Conservation (phyloP, 306 rosid genomes). For the Citrullus colocynthis region DNA sequence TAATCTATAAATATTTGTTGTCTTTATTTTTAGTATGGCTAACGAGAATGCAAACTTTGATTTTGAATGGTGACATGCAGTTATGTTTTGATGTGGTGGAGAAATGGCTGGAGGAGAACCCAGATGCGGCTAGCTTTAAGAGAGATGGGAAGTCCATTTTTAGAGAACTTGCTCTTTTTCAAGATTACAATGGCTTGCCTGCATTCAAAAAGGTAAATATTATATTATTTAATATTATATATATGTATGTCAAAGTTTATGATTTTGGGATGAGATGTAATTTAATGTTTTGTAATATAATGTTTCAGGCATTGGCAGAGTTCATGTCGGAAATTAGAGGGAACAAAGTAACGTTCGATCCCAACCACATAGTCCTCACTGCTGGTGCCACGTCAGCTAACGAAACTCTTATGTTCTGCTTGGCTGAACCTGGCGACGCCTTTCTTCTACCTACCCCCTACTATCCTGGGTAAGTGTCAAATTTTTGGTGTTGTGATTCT, state of each 20-base stretch:
- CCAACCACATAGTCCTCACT: constrained; percentile 2
- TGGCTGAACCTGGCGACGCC: constrained; percentile 6
- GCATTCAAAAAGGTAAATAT: constrained; percentile 1
- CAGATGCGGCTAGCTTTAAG: not conserved
- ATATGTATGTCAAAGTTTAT: not conserved
- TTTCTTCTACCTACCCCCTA: constrained; percentile 11
- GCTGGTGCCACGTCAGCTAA: constrained; percentile 11
- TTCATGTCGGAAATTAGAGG: constrained; percentile 9
- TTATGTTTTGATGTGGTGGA: constrained; percentile 3
- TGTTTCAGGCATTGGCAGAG: constrained; percentile 7
- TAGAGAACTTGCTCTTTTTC: not conserved
- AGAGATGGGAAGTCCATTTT: constrained; percentile 8
- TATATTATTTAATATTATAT: no score
- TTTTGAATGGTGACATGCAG: not conserved
- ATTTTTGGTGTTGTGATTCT: no score
- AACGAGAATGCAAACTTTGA: no score
- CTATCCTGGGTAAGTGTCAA: constrained; percentile 4
- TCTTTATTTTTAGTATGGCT: no score
- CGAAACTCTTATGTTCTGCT: constrained; percentile 9
- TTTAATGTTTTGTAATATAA: not conserved
- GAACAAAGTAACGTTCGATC: constrained; percentile 8
- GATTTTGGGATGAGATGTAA: not conserved
- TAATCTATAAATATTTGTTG: no score
- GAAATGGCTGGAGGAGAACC: not conserved
- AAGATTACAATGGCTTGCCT: constrained; percentile 6